These are phyloP conservation scores for Rhododendron griersonianum DNA, from an alignment of 148 eudicot species.

Conservation along the genomic window DNA sequence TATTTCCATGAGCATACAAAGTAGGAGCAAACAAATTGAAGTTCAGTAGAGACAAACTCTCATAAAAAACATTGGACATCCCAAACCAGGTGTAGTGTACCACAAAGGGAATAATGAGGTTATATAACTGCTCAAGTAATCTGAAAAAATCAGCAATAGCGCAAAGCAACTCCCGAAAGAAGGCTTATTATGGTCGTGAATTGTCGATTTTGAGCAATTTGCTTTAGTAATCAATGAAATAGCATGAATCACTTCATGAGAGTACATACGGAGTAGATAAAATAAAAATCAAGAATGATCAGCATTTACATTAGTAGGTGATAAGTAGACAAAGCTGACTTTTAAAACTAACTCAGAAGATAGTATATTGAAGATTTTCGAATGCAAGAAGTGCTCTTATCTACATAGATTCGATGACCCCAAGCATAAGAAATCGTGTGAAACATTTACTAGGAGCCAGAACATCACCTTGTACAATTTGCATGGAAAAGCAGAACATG, in stretches of 20 bases:
- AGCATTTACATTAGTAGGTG: conserved; percentile 4
- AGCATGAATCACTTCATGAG: not conserved
- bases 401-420: not conserved
- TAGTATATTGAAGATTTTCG: not conserved
- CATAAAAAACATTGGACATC: not conserved
- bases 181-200: not conserved
- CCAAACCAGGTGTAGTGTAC: not conserved
- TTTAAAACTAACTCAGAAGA: not conserved
- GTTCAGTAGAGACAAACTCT: not conserved
- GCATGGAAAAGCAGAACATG: not conserved
- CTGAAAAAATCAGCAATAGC: not conserved
- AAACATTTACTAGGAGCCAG: not conserved
- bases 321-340: not conserved
- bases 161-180: not conserved
- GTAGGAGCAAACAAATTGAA: not conserved
- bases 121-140: not conserved
- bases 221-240: not conserved
- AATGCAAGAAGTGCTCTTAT: conserved; percentile 3
- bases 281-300: not conserved
- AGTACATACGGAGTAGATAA: not conserved
- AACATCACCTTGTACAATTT: not conserved
- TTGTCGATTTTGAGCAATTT: not conserved
- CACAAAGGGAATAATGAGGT: not conserved
- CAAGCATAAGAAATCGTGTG: not conserved
- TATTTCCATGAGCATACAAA: not conserved